phyloP scores from a whole-genome alignment of 441 rosid genomes.

The Adansonia madagascariensis region DNA sequence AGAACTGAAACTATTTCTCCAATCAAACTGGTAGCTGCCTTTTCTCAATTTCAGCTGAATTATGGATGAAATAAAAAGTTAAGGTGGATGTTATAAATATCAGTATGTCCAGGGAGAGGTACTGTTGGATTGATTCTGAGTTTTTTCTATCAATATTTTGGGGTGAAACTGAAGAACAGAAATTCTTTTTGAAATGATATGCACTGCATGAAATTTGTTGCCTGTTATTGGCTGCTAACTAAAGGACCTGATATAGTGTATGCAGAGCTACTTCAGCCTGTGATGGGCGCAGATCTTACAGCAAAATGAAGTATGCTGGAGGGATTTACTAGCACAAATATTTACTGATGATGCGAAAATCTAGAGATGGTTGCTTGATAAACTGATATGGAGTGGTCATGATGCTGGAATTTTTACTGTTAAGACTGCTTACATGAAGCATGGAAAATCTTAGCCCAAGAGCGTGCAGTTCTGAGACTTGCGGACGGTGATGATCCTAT shows the following conservation, averaged over 20 bases:
- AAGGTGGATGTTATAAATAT: neutral
- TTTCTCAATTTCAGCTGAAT: neutral
- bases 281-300: no score
- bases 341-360: neutral
- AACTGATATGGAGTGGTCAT: neutral
- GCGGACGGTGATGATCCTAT: neutral
- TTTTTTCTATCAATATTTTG: neutral
- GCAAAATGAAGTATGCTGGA: neutral
- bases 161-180: neutral
- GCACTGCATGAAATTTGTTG: neutral
- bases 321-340: neutral
- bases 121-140: neutral
- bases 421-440: neutral
- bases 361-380: neutral
- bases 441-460: neutral
- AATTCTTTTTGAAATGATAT: neutral
- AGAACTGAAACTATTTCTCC: neutral
- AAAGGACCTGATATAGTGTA: neutral
- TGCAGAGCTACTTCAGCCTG: neutral
- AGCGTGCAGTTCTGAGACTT: neutral
- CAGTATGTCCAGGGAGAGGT: neutral
- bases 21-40: neutral
- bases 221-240: neutral
- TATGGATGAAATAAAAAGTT: neutral
- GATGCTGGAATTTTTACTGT: neutral